Percentiles rank a stretch among this genome's conserved stretches.
Evolutionary conservation across 2,329 filamentous ascomycete species (phyloP).

Genomic region (Elsinoe fawcettii): DNA sequence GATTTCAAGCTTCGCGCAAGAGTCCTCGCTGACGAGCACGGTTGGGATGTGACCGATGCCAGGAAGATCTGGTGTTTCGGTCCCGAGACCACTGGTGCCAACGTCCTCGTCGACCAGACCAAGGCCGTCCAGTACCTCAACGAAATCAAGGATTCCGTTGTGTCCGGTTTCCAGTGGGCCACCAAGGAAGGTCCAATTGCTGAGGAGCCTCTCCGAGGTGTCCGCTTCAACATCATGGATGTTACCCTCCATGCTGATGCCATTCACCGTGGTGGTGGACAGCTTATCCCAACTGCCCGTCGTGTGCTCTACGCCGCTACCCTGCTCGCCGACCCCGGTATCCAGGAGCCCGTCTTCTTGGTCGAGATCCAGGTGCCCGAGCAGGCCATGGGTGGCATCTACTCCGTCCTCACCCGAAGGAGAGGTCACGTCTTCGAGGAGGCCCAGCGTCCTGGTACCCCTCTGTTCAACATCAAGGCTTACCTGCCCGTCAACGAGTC

Average conservation of each 20-base stretch:
- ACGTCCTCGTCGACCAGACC: constrained; percentile 98
- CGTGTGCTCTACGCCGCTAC: constrained; percentile 93
- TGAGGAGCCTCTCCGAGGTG: constrained; percentile 94
- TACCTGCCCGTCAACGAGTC: constrained; percentile 96
- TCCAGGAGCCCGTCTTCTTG: constrained; percentile 96
- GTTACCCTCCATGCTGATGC: constrained; percentile 99
- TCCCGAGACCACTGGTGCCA: constrained; percentile 94
- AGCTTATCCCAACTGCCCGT: constrained; percentile 95
- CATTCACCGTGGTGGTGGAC: constrained; percentile 98
- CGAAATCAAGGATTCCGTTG: constrained; percentile 99
- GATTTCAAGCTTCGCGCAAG: constrained; percentile 98
- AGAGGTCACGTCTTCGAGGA: constrained; percentile 99
- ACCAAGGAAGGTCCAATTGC: constrained; percentile 93
- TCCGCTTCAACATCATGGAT: constrained; percentile 99
- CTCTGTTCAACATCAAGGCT: constrained; percentile 98
- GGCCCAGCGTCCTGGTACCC: constrained; percentile 96
- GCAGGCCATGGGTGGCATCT: constrained; percentile 98
- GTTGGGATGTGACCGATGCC: constrained; percentile 99
- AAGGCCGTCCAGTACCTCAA: constrained; percentile 99
- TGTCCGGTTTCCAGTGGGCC: constrained; percentile 99
- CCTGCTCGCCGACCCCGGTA: constrained; percentile 81
- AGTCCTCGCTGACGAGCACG: constrained; percentile 90
- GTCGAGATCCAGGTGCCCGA: constrained; percentile 99
- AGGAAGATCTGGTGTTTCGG: constrained; percentile 99
- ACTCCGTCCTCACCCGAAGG: constrained; percentile 94